Base-by-base conservation (phyloP, 805 yeast species). In the Limtongozyma cylindracea region DNA sequence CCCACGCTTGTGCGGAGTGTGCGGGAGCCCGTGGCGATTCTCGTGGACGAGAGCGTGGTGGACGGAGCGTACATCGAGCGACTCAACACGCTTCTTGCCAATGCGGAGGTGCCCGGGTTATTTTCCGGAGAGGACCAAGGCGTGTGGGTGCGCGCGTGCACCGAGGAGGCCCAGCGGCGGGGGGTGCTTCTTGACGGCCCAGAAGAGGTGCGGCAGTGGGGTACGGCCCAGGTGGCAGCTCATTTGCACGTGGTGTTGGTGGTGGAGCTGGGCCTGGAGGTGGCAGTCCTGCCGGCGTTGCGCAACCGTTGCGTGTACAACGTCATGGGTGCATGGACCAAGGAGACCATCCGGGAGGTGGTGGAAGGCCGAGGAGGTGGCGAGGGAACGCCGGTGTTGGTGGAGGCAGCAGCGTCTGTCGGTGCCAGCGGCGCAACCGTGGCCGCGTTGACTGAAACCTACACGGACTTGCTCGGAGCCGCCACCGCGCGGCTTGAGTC, bases 51-150 rank as follows among this genome's bases (percentile, higher is more conserved):
- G 0, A 62, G 69, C 14, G 61, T 80, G 22, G 32, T 67, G 19
- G 82, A 76, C 16, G 53, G 91, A 0, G 52, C 88, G 0, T 84
- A 82, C 35, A 43, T 84, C 15, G 96, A 84, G 40, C 49, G 92
- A 28, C 78, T 84, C 88, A 84, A 84, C 33, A 76, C 92, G 0
- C 46, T 84, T n/a, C 52, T 84, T 18, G 94, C 95, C 0, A 84
- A 84, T 41, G 74, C 92, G 0, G 95, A 84, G 34, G 56, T 80
- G 18, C 94, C 94, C 1, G 94, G 92, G 4, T 45, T 84, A 9
- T 84, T 77, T 39, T 73, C 62, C 25, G 80, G 67, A 0, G 91
- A 76, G 7, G 82, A 74, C 6, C 56, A 49, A 22, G 45, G 44
- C 1, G 26, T 49, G 2, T 43, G 82, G 25, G 46, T 73, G 48